These are phyloP conservation scores for Neofusicoccum umdonicola DNA, from an alignment of 2,329 filamentous ascomycete genomes.

Conservation along the genomic window DNA sequence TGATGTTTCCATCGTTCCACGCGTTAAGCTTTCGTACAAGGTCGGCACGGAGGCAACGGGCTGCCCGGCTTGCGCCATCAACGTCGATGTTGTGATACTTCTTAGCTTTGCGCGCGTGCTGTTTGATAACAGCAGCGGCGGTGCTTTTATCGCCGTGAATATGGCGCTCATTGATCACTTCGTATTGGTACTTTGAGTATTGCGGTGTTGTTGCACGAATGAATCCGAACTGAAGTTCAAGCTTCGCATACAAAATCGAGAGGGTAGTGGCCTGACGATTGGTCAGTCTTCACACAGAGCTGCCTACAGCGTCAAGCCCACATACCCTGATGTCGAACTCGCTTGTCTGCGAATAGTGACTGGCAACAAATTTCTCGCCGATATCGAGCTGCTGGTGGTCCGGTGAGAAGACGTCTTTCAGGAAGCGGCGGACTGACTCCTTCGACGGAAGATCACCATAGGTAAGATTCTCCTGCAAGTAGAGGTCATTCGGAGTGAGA, in stretches of 20 bases:
- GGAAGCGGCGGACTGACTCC: constrained; percentile 47
- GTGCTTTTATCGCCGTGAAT: constrained; percentile 40
- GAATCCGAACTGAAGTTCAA: constrained; percentile 58
- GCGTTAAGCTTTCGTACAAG: constrained; percentile 56
- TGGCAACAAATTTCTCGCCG: constrained; percentile 49
- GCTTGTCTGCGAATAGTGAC: constrained; percentile 45
- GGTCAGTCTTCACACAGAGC: constrained; percentile 30
- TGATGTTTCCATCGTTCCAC: constrained; percentile 49
- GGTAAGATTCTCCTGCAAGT: constrained; percentile 59
- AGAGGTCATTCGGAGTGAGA: constrained; percentile 57
- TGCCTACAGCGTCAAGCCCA: constrained; percentile 10
- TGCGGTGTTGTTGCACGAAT: constrained; percentile 58
- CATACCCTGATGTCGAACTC: constrained; percentile 53
- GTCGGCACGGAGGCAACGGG: constrained; percentile 44
- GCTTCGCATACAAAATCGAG: constrained; percentile 56
- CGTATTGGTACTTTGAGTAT: constrained; percentile 57
- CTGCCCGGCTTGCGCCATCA: constrained; percentile 34
- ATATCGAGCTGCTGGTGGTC: constrained; percentile 26
- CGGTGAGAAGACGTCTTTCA: constrained; percentile 52
- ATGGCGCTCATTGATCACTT: constrained; percentile 29
- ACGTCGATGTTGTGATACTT: constrained; percentile 52
- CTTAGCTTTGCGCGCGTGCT: constrained; percentile 39
- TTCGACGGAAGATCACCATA: constrained; percentile 59
- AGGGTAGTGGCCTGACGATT: constrained; percentile 40
- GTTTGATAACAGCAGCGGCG: constrained; percentile 47